Conservation (phyloP, 768 basidiomycete species). For the Lactarius evosmus region DNA sequence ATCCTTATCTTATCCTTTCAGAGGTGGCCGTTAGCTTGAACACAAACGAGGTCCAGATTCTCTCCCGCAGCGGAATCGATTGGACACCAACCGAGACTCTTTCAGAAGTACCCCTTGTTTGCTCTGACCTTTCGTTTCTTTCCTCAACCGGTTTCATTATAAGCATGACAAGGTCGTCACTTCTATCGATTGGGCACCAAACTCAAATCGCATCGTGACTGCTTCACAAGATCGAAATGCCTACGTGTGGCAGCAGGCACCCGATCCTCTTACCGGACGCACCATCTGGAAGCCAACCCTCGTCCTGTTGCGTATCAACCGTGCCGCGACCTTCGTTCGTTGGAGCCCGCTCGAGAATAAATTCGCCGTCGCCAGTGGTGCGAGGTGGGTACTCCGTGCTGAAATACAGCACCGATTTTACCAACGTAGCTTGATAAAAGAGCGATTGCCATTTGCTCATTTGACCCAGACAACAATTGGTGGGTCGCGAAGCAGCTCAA, state of each 20-base stretch:
- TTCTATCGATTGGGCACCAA: constrained; percentile 97
- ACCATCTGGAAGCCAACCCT: constrained; percentile 91
- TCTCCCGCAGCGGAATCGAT: constrained; percentile 57
- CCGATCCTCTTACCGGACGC: constrained; percentile 68
- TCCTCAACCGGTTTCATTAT: constrained; percentile 9
- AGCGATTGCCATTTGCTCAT: constrained; percentile 94
- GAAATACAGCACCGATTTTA: background rate
- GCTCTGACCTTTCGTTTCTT: background rate
- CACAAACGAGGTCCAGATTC: constrained; percentile 84
- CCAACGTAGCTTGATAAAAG: constrained; percentile 40
- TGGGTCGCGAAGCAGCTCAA: constrained; percentile 97
- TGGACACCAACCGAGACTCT: constrained; percentile 76
- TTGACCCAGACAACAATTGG: constrained; percentile 98
- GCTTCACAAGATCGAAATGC: constrained; percentile 99
- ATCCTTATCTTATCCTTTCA: constrained; percentile 35
- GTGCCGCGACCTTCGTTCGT: constrained; percentile 90
- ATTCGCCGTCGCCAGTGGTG: constrained; percentile 97
- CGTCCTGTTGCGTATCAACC: constrained; percentile 91
- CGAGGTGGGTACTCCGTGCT: constrained; percentile 52
- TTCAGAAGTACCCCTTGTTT: constrained; percentile 62
- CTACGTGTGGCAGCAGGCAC: constrained; percentile 91
- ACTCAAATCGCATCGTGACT: constrained; percentile 95
- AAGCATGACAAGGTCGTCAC: constrained; percentile 99
- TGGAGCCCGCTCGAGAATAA: constrained; percentile 99
- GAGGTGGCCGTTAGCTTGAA: constrained; percentile 92